Evolutionary conservation across 805 yeast genomes (phyloP).

Genomic region (Saccharomyces jurei): DNA sequence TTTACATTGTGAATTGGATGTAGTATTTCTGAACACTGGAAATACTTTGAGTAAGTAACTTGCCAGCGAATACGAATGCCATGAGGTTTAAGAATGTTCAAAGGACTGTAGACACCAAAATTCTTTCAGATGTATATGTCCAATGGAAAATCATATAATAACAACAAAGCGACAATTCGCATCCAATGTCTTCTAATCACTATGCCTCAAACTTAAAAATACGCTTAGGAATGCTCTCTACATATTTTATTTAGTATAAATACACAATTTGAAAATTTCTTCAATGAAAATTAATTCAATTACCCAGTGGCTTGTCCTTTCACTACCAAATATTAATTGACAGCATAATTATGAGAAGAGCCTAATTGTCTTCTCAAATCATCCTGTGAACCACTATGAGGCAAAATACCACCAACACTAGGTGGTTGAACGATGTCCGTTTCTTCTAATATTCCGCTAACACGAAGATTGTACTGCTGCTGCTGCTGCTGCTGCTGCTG

Average conservation of each 20-base stretch:
- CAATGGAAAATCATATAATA: too few species aligned
- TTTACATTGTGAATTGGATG: neutral
- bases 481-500: conserved; percentile 18
- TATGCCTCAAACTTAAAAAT: neutral
- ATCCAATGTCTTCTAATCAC: neutral
- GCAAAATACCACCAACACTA: conserved; percentile 28
- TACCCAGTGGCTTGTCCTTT: neutral
- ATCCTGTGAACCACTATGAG: conserved; percentile 33
- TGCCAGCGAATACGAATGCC: neutral
- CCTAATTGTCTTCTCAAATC: conserved; percentile 36
- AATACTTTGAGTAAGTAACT: neutral
- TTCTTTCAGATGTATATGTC: neutral
- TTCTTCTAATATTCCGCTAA: conserved; percentile 27
- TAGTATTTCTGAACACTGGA: neutral
- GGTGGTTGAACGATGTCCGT: conserved; percentile 26
- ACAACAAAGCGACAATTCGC: neutral
- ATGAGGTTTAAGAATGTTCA: neutral
- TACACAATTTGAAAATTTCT: neutral
- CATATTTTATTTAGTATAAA: neutral
- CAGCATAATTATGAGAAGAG: conserved; percentile 31
- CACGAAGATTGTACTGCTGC: conserved; percentile 18
- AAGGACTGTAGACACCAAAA: neutral
- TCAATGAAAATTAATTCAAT: neutral
- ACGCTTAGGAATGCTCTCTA: neutral
- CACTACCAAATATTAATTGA: conserved; percentile 1